Percentiles rank a stretch among this genome's conserved stretches.
These are phyloP conservation scores for Tephrocybe rancida DNA, from an alignment of 768 basidiomycete genomes.

Conservation along the genomic window DNA sequence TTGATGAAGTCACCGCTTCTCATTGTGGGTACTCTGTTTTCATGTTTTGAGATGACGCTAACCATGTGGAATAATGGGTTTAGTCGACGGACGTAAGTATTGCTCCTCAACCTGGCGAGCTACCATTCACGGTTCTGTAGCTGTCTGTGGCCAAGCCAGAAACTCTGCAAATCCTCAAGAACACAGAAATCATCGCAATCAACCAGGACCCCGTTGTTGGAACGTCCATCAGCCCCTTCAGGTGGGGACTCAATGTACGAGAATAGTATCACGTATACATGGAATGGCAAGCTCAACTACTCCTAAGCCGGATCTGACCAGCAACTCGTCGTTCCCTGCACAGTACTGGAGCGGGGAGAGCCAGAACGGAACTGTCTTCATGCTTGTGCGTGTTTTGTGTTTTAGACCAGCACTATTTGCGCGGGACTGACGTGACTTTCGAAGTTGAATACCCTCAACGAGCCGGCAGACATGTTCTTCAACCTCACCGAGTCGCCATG, in stretches of 20 bases:
- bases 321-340: conserved; percentile 51
- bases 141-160: conserved; percentile 51
- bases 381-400: conserved; percentile 47
- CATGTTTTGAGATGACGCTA: background rate
- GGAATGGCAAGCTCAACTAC: background rate
- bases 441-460: conserved; percentile 58
- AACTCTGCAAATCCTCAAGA: conserved; percentile 58
- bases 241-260: conserved; percentile 67
- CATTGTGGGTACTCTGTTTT: conserved; percentile 23
- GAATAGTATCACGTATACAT: background rate
- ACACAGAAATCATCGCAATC: conserved; percentile 67
- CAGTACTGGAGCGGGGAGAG: conserved; percentile 68
- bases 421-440: background rate
- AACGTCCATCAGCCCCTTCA: conserved; percentile 63
- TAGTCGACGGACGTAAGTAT: conserved; percentile 20
- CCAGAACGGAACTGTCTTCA: conserved; percentile 63
- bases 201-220: conserved; percentile 72
- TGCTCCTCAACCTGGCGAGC: background rate
- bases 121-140: background rate
- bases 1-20: conserved; percentile 67
- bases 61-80: background rate
- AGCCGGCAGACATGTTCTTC: conserved; percentile 58
- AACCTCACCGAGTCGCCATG: conserved; percentile 66
- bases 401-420: background rate
- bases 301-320: conserved; percentile 36